Percentiles rank a stretch among this genome's conserved stretches.
Evolutionary conservation across 192 early-diverging fungal species (phyloP).

Genomic region (Blastocladiella britannica): DNA sequence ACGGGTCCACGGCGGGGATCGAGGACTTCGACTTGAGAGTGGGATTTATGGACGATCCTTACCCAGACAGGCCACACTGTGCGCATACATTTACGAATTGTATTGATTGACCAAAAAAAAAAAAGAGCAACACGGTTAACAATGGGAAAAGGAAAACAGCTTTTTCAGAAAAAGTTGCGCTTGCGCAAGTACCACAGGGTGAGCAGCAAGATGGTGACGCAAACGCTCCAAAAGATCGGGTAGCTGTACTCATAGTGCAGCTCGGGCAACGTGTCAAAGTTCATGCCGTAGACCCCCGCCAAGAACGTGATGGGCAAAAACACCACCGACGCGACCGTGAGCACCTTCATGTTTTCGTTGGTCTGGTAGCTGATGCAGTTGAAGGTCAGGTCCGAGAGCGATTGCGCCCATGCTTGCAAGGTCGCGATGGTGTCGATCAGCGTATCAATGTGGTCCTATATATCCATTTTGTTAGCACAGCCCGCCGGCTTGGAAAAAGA

Average conservation of each 20-base stretch:
- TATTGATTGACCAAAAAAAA: too few species aligned
- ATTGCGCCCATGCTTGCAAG: neutral
- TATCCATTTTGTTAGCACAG: too few species aligned
- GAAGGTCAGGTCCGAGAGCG: conserved; percentile 2
- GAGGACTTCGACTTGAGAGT: too few species aligned
- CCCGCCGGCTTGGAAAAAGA: too few species aligned
- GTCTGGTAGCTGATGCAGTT: conserved; percentile 6
- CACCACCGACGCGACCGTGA: conserved; percentile 10
- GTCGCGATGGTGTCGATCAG: neutral
- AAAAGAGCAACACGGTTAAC: too few species aligned
- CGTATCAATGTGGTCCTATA: neutral
- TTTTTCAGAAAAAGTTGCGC: too few species aligned
- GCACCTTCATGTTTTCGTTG: conserved; percentile 9
- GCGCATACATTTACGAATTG: too few species aligned
- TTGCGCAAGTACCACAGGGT: neutral
- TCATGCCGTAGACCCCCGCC: conserved; percentile 29
- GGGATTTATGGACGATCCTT: too few species aligned
- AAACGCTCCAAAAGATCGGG: conserved; percentile 3
- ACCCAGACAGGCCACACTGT: too few species aligned
- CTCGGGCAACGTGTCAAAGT: conserved; percentile 22
- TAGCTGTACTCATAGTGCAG: conserved; percentile 11
- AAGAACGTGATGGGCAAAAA: conserved; percentile 34
- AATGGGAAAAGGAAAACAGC: too few species aligned
- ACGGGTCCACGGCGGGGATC: too few species aligned
- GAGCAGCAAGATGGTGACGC: neutral